Percentiles rank a stretch among this genome's conserved stretches.
These are phyloP conservation scores for Cladosporium velox DNA, from an alignment of 2,329 filamentous ascomycete species.

Conservation along the genomic window DNA sequence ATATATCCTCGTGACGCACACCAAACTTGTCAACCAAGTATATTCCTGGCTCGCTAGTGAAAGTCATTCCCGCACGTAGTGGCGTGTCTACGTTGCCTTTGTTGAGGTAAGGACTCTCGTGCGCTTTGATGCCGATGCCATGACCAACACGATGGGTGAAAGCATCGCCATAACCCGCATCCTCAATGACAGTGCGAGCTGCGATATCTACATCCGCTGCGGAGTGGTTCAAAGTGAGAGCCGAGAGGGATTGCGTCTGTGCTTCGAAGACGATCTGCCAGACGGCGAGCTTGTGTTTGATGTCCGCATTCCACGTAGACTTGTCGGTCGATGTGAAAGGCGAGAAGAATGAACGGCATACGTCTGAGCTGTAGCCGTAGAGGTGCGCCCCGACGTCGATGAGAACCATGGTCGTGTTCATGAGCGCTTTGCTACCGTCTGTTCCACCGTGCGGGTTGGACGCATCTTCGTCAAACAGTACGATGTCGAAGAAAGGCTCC, in stretches of 20 bases:
- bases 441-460: constrained; percentile 57
- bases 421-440: constrained; percentile 53
- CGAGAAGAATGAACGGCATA: constrained; percentile 62
- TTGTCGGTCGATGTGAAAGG: constrained; percentile 38
- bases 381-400: constrained; percentile 66
- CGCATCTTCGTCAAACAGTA: constrained; percentile 61
- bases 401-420: constrained; percentile 58
- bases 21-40: constrained; percentile 63
- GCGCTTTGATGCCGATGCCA: constrained; percentile 67
- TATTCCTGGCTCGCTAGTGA: constrained; percentile 65
- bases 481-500: constrained; percentile 63
- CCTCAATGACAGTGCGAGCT: constrained; percentile 58
- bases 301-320: constrained; percentile 27
- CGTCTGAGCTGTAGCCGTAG: constrained; percentile 64
- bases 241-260: constrained; percentile 56
- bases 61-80: constrained; percentile 61
- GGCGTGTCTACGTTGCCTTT: constrained; percentile 56
- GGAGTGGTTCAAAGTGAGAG: constrained; percentile 54
- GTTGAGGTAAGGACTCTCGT: constrained; percentile 66
- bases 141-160: constrained; percentile 67
- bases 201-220: constrained; percentile 64
- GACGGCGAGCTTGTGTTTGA: constrained; percentile 56
- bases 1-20: constrained; percentile 63
- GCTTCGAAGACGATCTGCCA: constrained; percentile 65
- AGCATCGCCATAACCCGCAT: constrained; percentile 59